Base-by-base conservation (phyloP, 2,329 filamentous ascomycete species). In the Xylariaceae sp. region DNA sequence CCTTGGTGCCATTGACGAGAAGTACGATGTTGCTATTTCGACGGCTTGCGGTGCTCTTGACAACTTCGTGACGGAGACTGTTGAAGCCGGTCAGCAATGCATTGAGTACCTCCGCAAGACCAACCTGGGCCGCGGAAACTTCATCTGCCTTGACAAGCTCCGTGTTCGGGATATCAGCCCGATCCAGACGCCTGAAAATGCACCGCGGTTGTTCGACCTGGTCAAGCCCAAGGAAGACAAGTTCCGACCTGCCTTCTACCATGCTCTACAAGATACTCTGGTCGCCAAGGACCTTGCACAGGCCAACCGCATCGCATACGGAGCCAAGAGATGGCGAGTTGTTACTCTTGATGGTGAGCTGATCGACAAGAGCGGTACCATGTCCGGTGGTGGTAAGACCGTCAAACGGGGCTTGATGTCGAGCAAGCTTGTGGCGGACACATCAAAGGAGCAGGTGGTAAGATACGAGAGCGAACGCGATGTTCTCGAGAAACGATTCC, bases 61-160 rank as follows among this genome's bases (percentile, higher is more conserved):
- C 74, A 96, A 97, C 71, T 92, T 99, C 74, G 93, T 99, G 8
- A 96, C 96, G 0, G 94, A 97, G 68, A 92, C 90, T 0, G 93
- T 97, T 11, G 94, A 97, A 69, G 90, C 92, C 60, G 94, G 92
- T 64, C 94, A 99, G 74, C 92, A 97, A 73, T 99, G 95, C 74
- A 97, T 99, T 64, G 94, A 97, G 71, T 94, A 99, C 70, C 82
- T 99, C 10, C 87, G 94, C 58, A 99, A 97, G 80, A 99, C 96
- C 68, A 97, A 97, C 67, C 86, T 99, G 2, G 94, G 94, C 10
- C 87, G 95, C 68, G 94, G 92, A 61, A 97, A 97, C 76, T 97
- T 99, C 73, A 97, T 99, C 69, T 90, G 94, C 66, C 82, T 99
- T 13, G 91, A 99, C 73, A 92, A 93, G 71, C 79, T 97, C 53